Conservation (phyloP, 2,329 filamentous ascomycete genomes). For the Metarhizium humberi region DNA sequence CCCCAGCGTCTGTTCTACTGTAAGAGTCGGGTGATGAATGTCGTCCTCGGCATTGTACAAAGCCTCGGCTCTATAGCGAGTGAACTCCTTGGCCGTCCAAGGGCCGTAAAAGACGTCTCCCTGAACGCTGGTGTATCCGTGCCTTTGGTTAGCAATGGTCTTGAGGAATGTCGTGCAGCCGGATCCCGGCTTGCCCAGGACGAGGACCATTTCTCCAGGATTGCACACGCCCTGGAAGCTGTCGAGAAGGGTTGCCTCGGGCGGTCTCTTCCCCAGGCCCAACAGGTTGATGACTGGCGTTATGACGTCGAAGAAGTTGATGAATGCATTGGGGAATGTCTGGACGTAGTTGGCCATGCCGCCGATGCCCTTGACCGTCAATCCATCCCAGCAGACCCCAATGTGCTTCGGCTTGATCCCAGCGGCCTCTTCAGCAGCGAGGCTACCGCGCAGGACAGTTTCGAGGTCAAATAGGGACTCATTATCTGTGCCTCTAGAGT, state of each 20-base stretch:
- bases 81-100: conserved; percentile 62
- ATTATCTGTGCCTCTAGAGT: conserved; percentile 28
- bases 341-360: conserved; percentile 62
- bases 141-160: conserved; percentile 56
- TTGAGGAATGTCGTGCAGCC: conserved; percentile 64
- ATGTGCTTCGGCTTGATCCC: conserved; percentile 76
- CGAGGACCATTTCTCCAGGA: conserved; percentile 82
- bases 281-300: conserved; percentile 55
- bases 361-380: conserved; percentile 68
- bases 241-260: conserved; percentile 64
- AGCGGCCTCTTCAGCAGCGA: conserved; percentile 61
- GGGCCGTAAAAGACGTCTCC: conserved; percentile 73
- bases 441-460: conserved; percentile 58
- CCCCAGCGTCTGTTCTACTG: conserved; percentile 76
- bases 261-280: conserved; percentile 56
- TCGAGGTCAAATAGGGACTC: conserved; percentile 64
- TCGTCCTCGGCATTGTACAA: conserved; percentile 78
- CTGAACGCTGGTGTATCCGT: conserved; percentile 42
- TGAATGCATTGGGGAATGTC: conserved; percentile 70
- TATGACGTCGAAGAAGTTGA: conserved; percentile 68
- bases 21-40: conserved; percentile 74
- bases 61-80: conserved; percentile 69
- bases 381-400: conserved; percentile 67
- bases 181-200: conserved; percentile 67
- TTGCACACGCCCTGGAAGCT: conserved; percentile 62